Conservation (phyloP, 2,329 filamentous ascomycete genomes). For the Alternaria triticina region DNA sequence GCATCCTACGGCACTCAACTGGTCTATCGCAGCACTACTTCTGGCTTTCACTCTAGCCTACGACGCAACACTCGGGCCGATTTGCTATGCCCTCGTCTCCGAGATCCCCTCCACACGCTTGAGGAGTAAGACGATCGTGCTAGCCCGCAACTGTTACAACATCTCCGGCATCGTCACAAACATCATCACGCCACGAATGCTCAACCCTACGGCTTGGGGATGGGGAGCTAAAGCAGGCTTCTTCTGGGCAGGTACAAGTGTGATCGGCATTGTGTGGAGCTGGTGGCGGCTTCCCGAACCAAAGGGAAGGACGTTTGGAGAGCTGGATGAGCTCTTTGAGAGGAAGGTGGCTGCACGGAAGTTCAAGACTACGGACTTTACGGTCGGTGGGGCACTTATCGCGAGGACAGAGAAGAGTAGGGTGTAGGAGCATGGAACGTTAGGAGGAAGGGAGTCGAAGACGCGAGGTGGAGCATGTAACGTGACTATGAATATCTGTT, state of each 20-base stretch:
- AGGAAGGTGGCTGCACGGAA: conserved; percentile 21
- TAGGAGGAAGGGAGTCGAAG: not conserved
- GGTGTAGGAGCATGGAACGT: not conserved
- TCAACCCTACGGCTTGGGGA: conserved; percentile 67
- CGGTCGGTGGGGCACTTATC: not conserved
- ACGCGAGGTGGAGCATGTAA: not conserved
- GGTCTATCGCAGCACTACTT: conserved; percentile 14
- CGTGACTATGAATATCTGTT: not conserved
- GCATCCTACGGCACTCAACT: not conserved
- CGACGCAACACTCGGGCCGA: conserved; percentile 35
- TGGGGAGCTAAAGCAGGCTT: conserved; percentile 86
- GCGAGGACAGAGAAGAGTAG: not conserved
- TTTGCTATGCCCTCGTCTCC: conserved; percentile 72
- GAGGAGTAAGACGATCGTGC: conserved; percentile 85
- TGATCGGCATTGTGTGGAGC: conserved; percentile 75
- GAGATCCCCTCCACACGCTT: conserved; percentile 81
- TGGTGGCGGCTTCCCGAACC: conserved; percentile 82
- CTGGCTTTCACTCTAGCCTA: conserved; percentile 19
- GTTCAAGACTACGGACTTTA: conserved; percentile 8
- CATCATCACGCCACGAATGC: conserved; percentile 70
- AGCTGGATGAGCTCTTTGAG: conserved; percentile 83
- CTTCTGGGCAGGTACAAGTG: conserved; percentile 80
- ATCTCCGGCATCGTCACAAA: conserved; percentile 81
- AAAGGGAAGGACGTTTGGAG: conserved; percentile 76
- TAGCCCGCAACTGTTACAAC: conserved; percentile 77